Base-by-base conservation (phyloP, 768 basidiomycete genomes). In the Macrolepiota fuliginosa region DNA sequence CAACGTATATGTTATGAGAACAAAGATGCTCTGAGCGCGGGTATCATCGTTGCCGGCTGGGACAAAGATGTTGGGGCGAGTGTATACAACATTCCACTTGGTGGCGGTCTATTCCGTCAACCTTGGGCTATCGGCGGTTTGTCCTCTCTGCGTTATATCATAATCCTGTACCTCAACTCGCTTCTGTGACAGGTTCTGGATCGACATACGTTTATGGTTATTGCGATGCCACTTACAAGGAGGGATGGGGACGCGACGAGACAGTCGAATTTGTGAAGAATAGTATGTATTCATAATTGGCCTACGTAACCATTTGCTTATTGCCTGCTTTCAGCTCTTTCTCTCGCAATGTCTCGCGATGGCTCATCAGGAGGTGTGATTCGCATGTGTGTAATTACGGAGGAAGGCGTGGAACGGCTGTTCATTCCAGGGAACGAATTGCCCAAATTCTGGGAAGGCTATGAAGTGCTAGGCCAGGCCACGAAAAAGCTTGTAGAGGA, bases 151-250 rank as follows among this genome's bases (percentile, higher is more conserved):
- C 51, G 15, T 35, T 37, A 5, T 51, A 19, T 32, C 36, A 27
- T 40, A 35, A 22, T 12, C 7, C 4, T 39, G 24, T 19, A 45
- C 7, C 40, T 58, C 27, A 36, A 55, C 47, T 55, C 62, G 59
- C 36, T 17, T 32, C 46, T 40, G 54, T 19, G 2, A 13, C 65
- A 94, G 91, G 94, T 25, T 96, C 94, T 54, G 97, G 97, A 7
- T 97, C 95, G 39, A 94, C 95, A 7, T 99, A 98, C 72, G 94
- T 98, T 11, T 99, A 98, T 71, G 97, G 96, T 56, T 98, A 98
- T 77, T 98, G 97, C 68, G 97, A 99, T 73, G 94, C 97, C n/a
- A 98, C 95, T 27, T 99, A 91, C 72, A 77, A 87, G 74, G 96
- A 98, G 29, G 93, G 91, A 15, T 96, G 93, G 95, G 87, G 84